Conservation (phyloP, 148 eudicot genomes). For the Linanthus parryae region DNA sequence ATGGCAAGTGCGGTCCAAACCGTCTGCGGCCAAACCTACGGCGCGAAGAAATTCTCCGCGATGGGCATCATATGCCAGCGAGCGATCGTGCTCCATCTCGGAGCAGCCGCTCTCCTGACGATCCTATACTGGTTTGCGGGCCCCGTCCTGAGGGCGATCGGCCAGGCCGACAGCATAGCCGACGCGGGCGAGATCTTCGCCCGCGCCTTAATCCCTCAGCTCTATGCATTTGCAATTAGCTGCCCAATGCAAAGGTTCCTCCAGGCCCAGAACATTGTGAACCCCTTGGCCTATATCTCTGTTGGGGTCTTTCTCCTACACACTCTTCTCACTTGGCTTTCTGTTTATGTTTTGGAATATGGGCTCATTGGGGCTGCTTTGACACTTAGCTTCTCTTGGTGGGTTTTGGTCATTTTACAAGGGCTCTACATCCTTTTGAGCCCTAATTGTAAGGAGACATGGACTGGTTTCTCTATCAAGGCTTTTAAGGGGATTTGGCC, state of each 20-base stretch:
- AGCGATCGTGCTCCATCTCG: conserved; percentile 41
- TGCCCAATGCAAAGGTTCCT: conserved; percentile 53
- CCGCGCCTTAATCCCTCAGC: conserved; percentile 39
- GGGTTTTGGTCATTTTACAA: conserved; percentile 42
- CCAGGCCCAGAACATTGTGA: conserved; percentile 57
- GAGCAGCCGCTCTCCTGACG: conserved; percentile 38
- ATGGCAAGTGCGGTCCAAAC: conserved; percentile 70
- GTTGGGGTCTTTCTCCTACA: conserved; percentile 42
- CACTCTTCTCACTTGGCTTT: conserved; percentile 39
- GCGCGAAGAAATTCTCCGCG: conserved; percentile 37
- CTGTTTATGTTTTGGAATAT: conserved; percentile 32
- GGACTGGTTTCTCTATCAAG: conserved; percentile 38
- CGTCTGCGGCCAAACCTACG: conserved; percentile 60
- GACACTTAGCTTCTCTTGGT: conserved; percentile 50
- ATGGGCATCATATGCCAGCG: conserved; percentile 52
- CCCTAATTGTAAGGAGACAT: conserved; percentile 41
- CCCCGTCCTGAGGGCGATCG: conserved; percentile 27
- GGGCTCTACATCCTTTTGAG: conserved; percentile 30
- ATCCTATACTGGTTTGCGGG: conserved; percentile 41
- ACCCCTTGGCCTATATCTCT: conserved; percentile 57
- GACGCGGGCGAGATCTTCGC: conserved; percentile 43
- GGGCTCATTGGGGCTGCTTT: conserved; percentile 48
- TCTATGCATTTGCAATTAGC: conserved; percentile 46
- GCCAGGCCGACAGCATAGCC: conserved; percentile 36
- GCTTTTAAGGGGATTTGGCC: conserved; percentile 56